These are phyloP conservation scores for Inonotus obliquus DNA, from an alignment of 1,284 basidiomycete genomes.

Conservation along the genomic window DNA sequence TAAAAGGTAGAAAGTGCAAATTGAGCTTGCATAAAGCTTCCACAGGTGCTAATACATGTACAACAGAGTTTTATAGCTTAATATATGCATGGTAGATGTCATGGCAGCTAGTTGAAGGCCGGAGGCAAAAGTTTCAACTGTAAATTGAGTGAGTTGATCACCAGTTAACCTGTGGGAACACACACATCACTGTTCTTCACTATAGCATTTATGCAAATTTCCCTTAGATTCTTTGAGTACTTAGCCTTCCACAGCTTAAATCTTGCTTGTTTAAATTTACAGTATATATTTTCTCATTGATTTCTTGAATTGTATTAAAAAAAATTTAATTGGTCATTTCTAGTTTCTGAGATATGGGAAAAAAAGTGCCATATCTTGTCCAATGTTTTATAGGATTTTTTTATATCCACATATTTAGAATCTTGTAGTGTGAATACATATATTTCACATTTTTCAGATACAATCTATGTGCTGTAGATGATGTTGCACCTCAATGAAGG, in stretches of 20 bases:
- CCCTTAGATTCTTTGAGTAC: too few species aligned
- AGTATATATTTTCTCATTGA: background rate
- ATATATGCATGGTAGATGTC: too few species aligned
- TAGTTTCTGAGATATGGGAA: background rate
- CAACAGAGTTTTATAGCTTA: too few species aligned
- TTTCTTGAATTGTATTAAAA: background rate
- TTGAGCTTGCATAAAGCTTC: too few species aligned
- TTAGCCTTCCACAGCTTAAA: constrained; percentile 22
- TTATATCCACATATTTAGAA: background rate
- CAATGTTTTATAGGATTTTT: background rate
- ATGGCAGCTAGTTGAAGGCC: too few species aligned
- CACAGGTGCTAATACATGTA: too few species aligned
- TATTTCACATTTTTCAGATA: background rate
- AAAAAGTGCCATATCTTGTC: background rate
- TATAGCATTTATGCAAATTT: too few species aligned
- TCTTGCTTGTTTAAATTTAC: background rate
- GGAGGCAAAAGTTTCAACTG: too few species aligned
- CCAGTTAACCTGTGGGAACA: too few species aligned
- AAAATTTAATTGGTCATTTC: background rate
- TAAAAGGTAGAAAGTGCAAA: too few species aligned
- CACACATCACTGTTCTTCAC: too few species aligned
- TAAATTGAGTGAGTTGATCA: too few species aligned
- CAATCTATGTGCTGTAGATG: background rate
- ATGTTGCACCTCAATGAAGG: background rate
- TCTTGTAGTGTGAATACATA: background rate